phyloP scores from a whole-genome alignment of 169 alveolate species.

The Plasmodium sp. region DNA sequence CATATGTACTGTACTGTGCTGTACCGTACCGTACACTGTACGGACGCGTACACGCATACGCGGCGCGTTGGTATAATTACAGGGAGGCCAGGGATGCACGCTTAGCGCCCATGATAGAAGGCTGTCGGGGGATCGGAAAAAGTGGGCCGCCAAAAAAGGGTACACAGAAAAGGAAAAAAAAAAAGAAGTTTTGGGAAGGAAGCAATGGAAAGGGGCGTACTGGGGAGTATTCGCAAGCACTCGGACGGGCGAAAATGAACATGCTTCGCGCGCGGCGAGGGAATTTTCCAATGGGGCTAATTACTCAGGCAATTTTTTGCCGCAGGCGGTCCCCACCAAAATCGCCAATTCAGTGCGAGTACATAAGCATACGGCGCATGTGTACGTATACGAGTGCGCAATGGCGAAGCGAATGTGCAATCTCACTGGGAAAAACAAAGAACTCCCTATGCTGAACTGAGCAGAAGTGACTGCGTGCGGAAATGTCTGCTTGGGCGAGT shows the following conservation, averaged over 20 bases:
- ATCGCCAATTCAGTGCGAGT: background rate
- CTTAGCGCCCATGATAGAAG: background rate
- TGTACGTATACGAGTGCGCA: background rate
- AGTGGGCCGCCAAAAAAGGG: background rate
- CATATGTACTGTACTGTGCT: background rate
- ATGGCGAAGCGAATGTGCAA: background rate
- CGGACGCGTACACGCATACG: background rate
- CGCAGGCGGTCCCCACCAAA: background rate
- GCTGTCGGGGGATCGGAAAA: background rate
- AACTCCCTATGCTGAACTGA: background rate
- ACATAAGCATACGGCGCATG: background rate
- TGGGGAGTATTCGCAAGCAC: background rate
- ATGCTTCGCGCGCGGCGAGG: background rate
- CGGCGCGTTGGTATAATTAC: background rate
- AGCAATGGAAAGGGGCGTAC: background rate
- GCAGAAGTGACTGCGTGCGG: background rate
- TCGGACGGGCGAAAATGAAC: background rate
- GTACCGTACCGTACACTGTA: background rate
- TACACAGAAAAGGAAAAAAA: background rate
- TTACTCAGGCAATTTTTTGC: background rate
- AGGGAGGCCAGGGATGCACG: background rate
- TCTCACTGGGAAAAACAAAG: background rate
- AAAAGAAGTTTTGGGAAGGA: background rate
- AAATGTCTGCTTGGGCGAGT: background rate
- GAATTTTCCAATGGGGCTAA: background rate